Evolutionary conservation across 495 filamentous ascomycete genomes (phyloP), one percentile per base, ranked within the genome.

Genomic region (Halenospora varia): DNA sequence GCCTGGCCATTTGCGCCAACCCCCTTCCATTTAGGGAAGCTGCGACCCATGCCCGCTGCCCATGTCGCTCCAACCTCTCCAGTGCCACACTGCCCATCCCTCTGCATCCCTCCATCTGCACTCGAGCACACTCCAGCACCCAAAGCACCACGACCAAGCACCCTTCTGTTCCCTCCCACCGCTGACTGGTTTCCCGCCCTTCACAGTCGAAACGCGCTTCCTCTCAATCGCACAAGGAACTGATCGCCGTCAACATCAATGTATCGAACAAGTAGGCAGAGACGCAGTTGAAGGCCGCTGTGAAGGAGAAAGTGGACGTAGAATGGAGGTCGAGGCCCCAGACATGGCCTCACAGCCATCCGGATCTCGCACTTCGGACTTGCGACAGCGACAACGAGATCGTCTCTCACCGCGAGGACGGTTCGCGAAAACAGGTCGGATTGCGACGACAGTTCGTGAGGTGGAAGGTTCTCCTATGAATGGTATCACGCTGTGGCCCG

Each of bases 341-440:
- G 42, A 53, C 39, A 39, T 8, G 62, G 25, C 52, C 55, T 53
- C 57, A 13, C 25, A 51, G 35, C 41, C 46, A 39, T 48, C 45
- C 44, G 40, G 29, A 24, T 48, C 56, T 39, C 63, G 44, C 49
- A 56, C 57, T 11, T 51, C 58, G 19, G 61, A 61, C 40, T 58
- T 67, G 48, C 64, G 64, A 57, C 61, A 64, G 51, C 61, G 64
- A 49, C 64, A 67, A 58, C 61, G 64, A 62, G 64, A 64, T 39
- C 61, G 61, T 19, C 22, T 64, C 3, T 58, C 61, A 15, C 61
- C 64, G 9, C 54, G 64, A 51, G 46, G 64, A 39, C 55, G 59
- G 20, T 64, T 62, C 40, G 53, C 22, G 26, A 62, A 60, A 35
- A 22, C 58, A 10, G 26, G 22, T 48, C 51, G 51, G 41, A 62